Conservation (phyloP, 805 yeast genomes). For the Candida morakotiae region DNA sequence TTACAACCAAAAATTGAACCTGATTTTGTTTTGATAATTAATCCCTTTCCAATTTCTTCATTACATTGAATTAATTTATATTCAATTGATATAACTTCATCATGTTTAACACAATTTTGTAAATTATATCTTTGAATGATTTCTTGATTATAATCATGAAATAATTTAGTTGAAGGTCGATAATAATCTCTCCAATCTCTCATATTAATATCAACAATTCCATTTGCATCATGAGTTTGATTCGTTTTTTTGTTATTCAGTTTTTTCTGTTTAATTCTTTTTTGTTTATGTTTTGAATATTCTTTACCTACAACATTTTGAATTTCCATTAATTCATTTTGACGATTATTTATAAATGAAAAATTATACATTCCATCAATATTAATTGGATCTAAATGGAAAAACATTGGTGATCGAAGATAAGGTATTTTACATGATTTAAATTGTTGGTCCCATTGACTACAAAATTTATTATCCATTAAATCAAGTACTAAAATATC, state of each 20-base stretch:
- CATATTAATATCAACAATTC: conserved; percentile 39
- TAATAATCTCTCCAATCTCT: conserved; percentile 43
- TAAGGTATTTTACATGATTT: conserved; percentile 37
- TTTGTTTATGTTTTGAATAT: conserved; percentile 39
- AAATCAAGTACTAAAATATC: conserved; percentile 38
- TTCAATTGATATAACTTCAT: conserved; percentile 27
- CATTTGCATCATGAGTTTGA: conserved; percentile 23
- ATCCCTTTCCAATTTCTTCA: conserved; percentile 24
- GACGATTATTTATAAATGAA: conserved; percentile 29
- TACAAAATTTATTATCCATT: conserved; percentile 27
- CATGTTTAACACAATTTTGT: conserved; percentile 24
- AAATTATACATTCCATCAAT: conserved; percentile 41
- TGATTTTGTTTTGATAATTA: conserved; percentile 24
- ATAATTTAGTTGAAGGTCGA: conserved; percentile 38
- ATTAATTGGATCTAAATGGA: conserved; percentile 43
- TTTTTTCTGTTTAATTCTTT: conserved; percentile 19
- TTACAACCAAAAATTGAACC: conserved; percentile 32
- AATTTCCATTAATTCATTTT: conserved; percentile 37
- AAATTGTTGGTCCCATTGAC: conserved; percentile 44
- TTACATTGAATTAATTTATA: conserved; percentile 21
- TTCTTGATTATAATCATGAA: conserved; percentile 35
- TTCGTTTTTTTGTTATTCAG: not conserved
- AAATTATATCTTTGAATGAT: conserved; percentile 30
- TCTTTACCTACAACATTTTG: conserved; percentile 42
- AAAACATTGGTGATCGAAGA: conserved; percentile 45